Evolutionary conservation across 208 protist genomes (phyloP).

Genomic region (Crithidia mellificae): DNA sequence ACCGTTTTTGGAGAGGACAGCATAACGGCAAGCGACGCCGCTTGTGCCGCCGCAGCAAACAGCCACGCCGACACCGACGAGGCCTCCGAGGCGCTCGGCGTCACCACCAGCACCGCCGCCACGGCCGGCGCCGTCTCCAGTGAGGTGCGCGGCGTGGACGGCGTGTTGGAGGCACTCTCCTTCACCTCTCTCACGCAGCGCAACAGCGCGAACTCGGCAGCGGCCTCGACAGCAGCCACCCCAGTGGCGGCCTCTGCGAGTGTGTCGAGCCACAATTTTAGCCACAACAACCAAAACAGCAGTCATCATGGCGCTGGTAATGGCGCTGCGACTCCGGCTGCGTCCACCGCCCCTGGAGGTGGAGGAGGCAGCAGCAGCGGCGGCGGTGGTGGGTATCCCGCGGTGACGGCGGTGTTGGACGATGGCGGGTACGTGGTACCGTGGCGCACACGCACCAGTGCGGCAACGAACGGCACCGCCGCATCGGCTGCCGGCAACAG

Average conservation of each 20-base stretch:
- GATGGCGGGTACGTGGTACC: slow-evolving; percentile 27
- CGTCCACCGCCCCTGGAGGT: too few relatives aligned
- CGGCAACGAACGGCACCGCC: background rate
- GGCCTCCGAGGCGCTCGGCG: background rate
- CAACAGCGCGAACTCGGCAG: background rate
- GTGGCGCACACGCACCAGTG: slow-evolving; percentile 15
- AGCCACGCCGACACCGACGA: slow-evolving; percentile 3
- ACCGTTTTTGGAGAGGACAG: slow-evolving; percentile 15
- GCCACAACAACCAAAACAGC: too few relatives aligned
- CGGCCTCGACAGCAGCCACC: background rate
- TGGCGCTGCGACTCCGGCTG: background rate
- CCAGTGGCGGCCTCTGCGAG: background rate
- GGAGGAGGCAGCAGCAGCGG: too few relatives aligned
- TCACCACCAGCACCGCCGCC: too few relatives aligned
- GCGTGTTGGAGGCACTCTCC: slow-evolving; percentile 28
- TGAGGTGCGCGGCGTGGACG: slow-evolving; percentile 5
- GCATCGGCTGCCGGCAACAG: background rate
- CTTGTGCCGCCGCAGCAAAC: background rate
- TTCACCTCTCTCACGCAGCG: slow-evolving; percentile 24
- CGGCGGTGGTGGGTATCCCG: background rate
- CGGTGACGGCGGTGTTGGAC: slow-evolving; percentile 2
- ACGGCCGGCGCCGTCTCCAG: background rate
- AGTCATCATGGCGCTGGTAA: too few relatives aligned
- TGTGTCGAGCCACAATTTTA: background rate
- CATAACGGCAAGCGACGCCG: too few relatives aligned